Conservation (phyloP, 1,139 yeast species). For the Scheffersomyces parashehatae region DNA sequence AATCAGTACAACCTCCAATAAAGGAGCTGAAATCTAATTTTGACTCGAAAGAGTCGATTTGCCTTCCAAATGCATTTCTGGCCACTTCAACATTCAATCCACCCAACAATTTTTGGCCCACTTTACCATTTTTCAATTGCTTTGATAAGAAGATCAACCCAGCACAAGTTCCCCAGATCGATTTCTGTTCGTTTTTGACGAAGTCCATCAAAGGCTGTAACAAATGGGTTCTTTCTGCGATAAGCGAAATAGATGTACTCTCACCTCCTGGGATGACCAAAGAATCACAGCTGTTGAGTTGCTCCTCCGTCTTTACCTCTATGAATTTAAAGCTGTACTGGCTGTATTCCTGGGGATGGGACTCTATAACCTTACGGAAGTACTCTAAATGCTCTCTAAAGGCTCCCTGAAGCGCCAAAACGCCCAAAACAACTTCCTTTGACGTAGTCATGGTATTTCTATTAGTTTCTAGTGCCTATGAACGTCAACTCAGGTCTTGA, state of each 20-base stretch:
- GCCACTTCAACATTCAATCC: slow-evolving; percentile 66
- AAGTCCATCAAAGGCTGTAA: slow-evolving; percentile 55
- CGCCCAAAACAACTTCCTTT: slow-evolving; percentile 50
- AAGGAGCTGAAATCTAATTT: slow-evolving; percentile 50
- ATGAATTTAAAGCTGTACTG: slow-evolving; percentile 28
- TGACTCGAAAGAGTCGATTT: slow-evolving; percentile 63
- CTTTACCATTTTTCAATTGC: slow-evolving; percentile 54
- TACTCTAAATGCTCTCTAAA: slow-evolving; percentile 69
- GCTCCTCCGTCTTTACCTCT: slow-evolving; percentile 55
- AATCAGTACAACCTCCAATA: slow-evolving; percentile 40
- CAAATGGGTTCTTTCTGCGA: slow-evolving; percentile 66
- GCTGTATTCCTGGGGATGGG: slow-evolving; percentile 15
- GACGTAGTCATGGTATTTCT: slow-evolving; percentile 4
- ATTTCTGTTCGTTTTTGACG: slow-evolving; percentile 47
- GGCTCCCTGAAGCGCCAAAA: slow-evolving; percentile 81
- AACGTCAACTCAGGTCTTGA: too few relatives aligned
- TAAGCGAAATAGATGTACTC: slow-evolving; percentile 72
- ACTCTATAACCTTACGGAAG: slow-evolving; percentile 39
- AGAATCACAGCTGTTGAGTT: slow-evolving; percentile 55
- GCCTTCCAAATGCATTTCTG: slow-evolving; percentile 81
- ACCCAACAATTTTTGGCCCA: slow-evolving; percentile 62
- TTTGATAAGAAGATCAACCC: slow-evolving; percentile 71
- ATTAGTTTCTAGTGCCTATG: too few relatives aligned
- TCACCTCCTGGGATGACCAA: slow-evolving; percentile 83
- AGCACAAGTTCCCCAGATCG: slow-evolving; percentile 89